Conservation (phyloP, 768 basidiomycete species). For the Gyrodon lividus region DNA sequence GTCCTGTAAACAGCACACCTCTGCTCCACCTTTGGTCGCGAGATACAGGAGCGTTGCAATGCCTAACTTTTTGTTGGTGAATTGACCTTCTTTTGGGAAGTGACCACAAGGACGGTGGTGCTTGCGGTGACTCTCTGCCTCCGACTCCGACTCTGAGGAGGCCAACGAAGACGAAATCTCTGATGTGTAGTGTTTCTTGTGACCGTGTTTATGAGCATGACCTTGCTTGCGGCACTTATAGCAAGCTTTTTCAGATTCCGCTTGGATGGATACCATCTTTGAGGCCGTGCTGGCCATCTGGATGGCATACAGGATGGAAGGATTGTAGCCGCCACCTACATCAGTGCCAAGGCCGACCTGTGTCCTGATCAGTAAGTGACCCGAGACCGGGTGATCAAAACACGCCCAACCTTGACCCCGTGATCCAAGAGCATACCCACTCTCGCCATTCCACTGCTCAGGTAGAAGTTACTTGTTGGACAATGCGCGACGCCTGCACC, state of each 20-base stretch:
- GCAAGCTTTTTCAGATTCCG: conserved; percentile 12
- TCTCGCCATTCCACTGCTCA: conserved; percentile 81
- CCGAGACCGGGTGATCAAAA: not conserved
- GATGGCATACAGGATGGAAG: conserved; percentile 74
- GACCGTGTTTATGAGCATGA: not conserved
- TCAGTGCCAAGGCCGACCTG: conserved; percentile 96
- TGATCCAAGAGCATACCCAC: conserved; percentile 77
- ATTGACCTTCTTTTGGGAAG: conserved; percentile 24
- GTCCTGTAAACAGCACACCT: conserved; percentile 68
- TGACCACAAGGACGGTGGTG: not conserved
- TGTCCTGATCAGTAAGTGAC: conserved; percentile 4
- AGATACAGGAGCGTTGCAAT: conserved; percentile 81
- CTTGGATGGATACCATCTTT: conserved; percentile 65
- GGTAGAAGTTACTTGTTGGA: conserved; percentile 90
- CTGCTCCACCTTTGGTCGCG: conserved; percentile 89
- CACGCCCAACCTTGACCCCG: conserved; percentile 72
- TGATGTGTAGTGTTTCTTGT: not conserved
- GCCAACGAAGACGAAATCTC: not conserved
- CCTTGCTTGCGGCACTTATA: not conserved
- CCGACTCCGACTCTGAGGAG: not conserved
- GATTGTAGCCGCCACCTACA: conserved; percentile 82
- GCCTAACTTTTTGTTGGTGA: conserved; percentile 62
- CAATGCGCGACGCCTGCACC: conserved; percentile 87
- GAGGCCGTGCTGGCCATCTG: conserved; percentile 78
- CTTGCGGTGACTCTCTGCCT: not conserved